A percentile compares a stretch with the other conserved stretches of the same genome.
Conservation (phyloP, 352 stramenopile species). For the Globisporangium solare region DNA sequence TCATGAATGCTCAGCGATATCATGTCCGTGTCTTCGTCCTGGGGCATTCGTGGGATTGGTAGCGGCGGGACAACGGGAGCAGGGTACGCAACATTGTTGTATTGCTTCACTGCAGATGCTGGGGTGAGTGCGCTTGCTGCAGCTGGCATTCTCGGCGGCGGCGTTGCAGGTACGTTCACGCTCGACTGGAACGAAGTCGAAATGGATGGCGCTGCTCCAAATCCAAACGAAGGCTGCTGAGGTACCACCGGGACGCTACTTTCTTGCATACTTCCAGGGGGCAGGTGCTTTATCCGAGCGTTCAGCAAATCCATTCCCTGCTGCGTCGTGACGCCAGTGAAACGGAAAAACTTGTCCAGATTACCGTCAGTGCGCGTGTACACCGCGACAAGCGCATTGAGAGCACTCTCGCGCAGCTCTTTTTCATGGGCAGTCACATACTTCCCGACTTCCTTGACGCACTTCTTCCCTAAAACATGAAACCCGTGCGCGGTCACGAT, state of each 20-base stretch:
- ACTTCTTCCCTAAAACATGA: conserved; percentile 62
- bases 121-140: conserved; percentile 15
- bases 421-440: conserved; percentile 78
- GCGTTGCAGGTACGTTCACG: conserved; percentile 5
- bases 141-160: conserved; percentile 18
- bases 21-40: conserved; percentile 58
- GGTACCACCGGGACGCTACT: conserved; percentile 10
- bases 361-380: conserved; percentile 64
- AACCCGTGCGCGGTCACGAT: conserved; percentile 62
- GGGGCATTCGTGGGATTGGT: conserved; percentile 3
- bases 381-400: conserved; percentile 66
- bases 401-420: conserved; percentile 74
- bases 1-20: conserved; percentile 25
- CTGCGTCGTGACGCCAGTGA: conserved; percentile 65
- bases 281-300: conserved; percentile 75
- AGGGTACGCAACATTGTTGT: conserved; percentile 12
- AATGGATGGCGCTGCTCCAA: conserved; percentile 15
- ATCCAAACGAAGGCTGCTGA: conserved; percentile 16
- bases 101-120: conserved; percentile 28
- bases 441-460: conserved; percentile 77
- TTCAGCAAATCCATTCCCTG: conserved; percentile 77
- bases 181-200: conserved; percentile 9
- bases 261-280: conserved; percentile 29
- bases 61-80: background rate
- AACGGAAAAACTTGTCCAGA: conserved; percentile 75